Evolutionary conservation across 169 alveolate species (phyloP).

Genomic region (Cryptosporidium viatorum): DNA sequence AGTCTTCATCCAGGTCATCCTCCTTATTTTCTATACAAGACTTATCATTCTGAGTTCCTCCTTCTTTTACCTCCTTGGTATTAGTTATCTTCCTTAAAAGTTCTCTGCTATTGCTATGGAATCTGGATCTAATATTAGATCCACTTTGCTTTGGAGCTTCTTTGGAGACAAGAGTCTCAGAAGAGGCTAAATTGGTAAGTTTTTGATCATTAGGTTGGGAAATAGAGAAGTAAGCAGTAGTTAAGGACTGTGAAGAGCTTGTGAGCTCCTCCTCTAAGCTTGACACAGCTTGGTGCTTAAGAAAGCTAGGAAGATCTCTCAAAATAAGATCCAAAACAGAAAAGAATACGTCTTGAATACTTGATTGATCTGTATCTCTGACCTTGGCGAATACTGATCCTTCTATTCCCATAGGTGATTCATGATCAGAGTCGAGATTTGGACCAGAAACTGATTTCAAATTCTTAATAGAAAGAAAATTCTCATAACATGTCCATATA

Average conservation of each 20-base stretch:
- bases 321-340: constrained; percentile 18
- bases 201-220: neutral
- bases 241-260: neutral
- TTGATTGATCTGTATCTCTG: neutral
- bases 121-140: constrained; percentile 26
- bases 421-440: neutral
- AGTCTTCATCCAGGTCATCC: constrained; percentile 30
- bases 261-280: neutral
- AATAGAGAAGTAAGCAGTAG: neutral
- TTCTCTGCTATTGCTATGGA: constrained; percentile 51
- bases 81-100: constrained; percentile 35
- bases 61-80: neutral
- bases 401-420: neutral
- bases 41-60: neutral
- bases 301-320: constrained; percentile 8
- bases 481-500: constrained; percentile 52
- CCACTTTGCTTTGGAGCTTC: constrained; percentile 10
- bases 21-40: neutral
- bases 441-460: neutral
- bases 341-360: neutral
- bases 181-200: too few species aligned
- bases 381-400: neutral
- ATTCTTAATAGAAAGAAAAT: neutral
- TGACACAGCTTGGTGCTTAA: constrained; percentile 9
- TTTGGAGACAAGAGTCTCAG: neutral